Base-by-base conservation (phyloP, 139 green algal genomes). In the Micromonas commoda region DNA sequence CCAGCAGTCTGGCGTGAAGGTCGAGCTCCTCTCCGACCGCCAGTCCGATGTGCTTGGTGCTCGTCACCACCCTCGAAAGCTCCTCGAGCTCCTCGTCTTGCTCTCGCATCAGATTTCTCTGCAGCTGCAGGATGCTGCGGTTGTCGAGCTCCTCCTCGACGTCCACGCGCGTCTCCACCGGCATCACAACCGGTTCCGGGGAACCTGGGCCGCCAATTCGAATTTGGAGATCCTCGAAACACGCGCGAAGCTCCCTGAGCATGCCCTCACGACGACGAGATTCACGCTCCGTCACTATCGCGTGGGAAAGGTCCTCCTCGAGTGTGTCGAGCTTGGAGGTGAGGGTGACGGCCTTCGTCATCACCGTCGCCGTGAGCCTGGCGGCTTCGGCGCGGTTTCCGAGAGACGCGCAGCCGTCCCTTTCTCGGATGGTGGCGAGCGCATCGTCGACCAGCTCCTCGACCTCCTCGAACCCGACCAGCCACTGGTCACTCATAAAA, bases 1-100 rank as follows among this genome's bases (percentile, higher is more conserved):
- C 71, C 51, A 77, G 61, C 26, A 77, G 53, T 0, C 38, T 39
- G 4, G 52, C 21, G 26, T 77, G 71, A 4, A 69, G 24, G 52
- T 77, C 71, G 23, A 77, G 23, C 29, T 77, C 71, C 23, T 77
- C 71, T 23, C 29, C 29, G 20, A 77, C 53, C 20, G 71, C 53
- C 24, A 77, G 31, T 6, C 31, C 35, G 29, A 77, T 67, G 28
- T 77, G 28, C 20, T 77, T 67, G 0, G 71, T 60, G 28, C 51
- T 51, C 52, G 26, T 28, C 6, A 60, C 71, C 9, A n/a, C 24
- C 1, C 53, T 45, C 3, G 52, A 66, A 13, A 77, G 33, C 23
- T 77, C 71, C 20, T 39, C 53, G 31, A 77, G 29, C 0, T 57
- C 71, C 0, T 77, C 71, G 71, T 77, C 71, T 28, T 77, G 71